Conservation (phyloP, 345 rosid species). For the Eucalyptus erythrocorys region DNA sequence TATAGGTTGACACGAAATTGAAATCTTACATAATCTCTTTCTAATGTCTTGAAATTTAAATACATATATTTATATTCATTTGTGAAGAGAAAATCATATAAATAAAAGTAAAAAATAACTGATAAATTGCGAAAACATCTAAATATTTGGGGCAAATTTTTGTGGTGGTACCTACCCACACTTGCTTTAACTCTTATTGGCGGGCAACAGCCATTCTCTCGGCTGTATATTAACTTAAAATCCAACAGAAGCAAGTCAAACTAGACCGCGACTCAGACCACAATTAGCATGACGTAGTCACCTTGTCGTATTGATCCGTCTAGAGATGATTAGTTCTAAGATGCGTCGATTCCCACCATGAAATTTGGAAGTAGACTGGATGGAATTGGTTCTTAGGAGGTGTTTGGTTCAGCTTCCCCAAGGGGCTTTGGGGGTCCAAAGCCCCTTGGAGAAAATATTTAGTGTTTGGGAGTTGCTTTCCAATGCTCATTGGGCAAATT, state of each 20-base stretch:
- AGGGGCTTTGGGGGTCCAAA: too few relatives aligned
- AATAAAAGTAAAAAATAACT: too few relatives aligned
- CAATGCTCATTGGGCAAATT: too few relatives aligned
- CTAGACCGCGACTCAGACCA: neutral
- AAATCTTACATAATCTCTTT: neutral
- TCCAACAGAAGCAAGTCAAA: neutral
- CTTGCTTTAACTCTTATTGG: neutral
- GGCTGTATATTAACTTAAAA: neutral
- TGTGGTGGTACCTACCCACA: neutral
- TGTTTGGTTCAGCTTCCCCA: too few relatives aligned
- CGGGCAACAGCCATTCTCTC: neutral
- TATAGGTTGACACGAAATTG: neutral
- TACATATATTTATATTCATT: too few relatives aligned
- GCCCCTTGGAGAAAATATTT: too few relatives aligned
- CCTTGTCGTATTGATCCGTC: too few relatives aligned
- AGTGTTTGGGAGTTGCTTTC: too few relatives aligned
- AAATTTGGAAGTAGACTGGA: too few relatives aligned
- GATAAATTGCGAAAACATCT: neutral
- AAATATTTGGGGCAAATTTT: neutral
- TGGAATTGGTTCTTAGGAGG: accelerated
- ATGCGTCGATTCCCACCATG: accelerated
- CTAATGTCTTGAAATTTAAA: too few relatives aligned
- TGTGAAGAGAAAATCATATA: too few relatives aligned
- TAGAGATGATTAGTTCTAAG: too few relatives aligned
- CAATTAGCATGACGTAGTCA: neutral